Evolutionary conservation across 805 yeast species (phyloP), one percentile per base, ranked within the genome.

Genomic region (Cyberlindnera suaveolens): DNA sequence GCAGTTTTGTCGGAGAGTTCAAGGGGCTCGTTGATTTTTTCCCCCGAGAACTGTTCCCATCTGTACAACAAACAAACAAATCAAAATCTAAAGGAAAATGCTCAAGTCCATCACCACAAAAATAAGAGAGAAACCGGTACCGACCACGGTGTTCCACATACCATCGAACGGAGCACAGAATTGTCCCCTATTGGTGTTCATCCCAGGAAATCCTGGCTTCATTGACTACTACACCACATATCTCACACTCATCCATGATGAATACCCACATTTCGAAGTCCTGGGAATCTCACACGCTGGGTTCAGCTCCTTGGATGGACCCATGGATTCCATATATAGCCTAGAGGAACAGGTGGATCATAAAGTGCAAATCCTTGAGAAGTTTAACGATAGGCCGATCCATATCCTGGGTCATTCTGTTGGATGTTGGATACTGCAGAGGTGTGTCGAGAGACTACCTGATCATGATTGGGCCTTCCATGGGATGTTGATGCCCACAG

Each of bases 151-250:
- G n/a, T 27, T 36, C 6, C 39, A 15, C 20, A 16, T 31, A 26
- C 31, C 39, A 23, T 23, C 39, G 11, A 27, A 9, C 16, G 13
- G 35, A 29, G 17, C 6, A 16, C 43, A 11, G 14, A 17, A 19
- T 4, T 17, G 5, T 30, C 73, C 69, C 10, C 50, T 84, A 27
- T 58, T 83, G 36, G 70, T 78, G 5, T 70, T 83, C 49, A 68
- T 85, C 6, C 91, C 93, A 0, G 93, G 93, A 0, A 85, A 85
- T 51, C 93, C 93, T 0, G 93, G 91, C 0, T 61, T 85, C 23
- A 69, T 79, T 34, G 80, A 78, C 47, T 85, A 74, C 61, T 85
- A 85, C 58, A 66, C 66, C 16, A 74, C 75, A 4, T 82, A 78
- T 52, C 57, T 84, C 26, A 60, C 51, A 60, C 19, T 49, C 80